Conservation (phyloP, 164 flowering plant genomes). For the Piper longum region DNA sequence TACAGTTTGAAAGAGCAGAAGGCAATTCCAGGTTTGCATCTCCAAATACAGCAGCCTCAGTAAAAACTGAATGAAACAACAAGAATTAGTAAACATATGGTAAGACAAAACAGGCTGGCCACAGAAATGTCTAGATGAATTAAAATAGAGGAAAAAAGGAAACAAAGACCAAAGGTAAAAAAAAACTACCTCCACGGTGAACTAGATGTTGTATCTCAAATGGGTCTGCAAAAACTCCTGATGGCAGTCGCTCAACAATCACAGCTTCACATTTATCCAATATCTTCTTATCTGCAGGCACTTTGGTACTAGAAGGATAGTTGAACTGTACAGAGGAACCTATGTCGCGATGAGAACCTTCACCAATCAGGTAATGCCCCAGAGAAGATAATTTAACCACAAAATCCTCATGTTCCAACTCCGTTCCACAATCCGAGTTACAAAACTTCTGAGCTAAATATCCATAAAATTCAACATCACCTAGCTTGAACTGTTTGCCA, state of each 20-base stretch:
- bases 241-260: constrained; percentile 55
- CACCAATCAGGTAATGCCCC: constrained; percentile 45
- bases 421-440: constrained; percentile 11
- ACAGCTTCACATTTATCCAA: constrained; percentile 29
- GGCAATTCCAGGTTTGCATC: constrained; percentile 90
- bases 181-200: constrained; percentile 49
- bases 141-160: not conserved
- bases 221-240: constrained; percentile 89
- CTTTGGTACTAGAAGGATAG: constrained; percentile 9
- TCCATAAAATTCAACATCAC: constrained; percentile 32
- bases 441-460: constrained; percentile 19
- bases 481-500: constrained; percentile 22
- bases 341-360: constrained; percentile 83
- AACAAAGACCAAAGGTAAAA: not conserved
- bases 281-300: constrained; percentile 12
- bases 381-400: constrained; percentile 15
- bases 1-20: constrained; percentile 46
- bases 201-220: constrained; percentile 85
- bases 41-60: constrained; percentile 65
- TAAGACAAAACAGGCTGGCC: not conserved
- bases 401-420: constrained; percentile 5
- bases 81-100: not conserved
- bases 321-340: constrained; percentile 31
- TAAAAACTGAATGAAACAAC: constrained; percentile 33
- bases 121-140: too few species aligned